Base-by-base conservation (phyloP, 2,329 filamentous ascomycete species). In the Herpotrichia juniperi region DNA sequence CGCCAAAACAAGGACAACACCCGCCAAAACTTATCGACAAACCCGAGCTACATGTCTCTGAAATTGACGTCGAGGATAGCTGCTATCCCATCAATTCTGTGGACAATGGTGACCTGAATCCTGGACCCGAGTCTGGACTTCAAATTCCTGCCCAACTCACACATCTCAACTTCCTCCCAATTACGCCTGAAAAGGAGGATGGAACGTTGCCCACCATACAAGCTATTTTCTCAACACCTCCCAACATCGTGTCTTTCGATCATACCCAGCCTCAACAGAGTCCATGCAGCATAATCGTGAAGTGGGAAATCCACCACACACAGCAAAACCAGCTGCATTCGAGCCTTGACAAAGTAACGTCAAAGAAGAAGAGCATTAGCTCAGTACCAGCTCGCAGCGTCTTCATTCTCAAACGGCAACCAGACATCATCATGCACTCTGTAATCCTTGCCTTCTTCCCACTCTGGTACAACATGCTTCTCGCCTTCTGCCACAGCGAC, bases 401-500 rank as follows among this genome's bases (percentile, higher is more conserved):
- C 17, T 78, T 77, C 54, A 62, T 67, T 19, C 68, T 67, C 71
- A 78, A 72, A 56, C 86, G 88, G 65, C 75, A 88, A 19, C 83
- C 89, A 1, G 86, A 93, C 44, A 79, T 90, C 7, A 73, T 84
- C 14, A 78, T 89, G 26, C 84, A 89, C 59, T 92, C 91, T 68
- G 81, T 89, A 21, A 78, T 93, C 1, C 74, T 96, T 32, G 83
- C 84, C 0, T 78, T 94, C 25, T 83, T 88, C 42, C 78, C 85
- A 2, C 79, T 89, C 16, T 88, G 89, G 61, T 85, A 88, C 53
- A 88, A 89, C 43, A 91, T 86, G 52, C 80, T 89, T 1, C 58
- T 96, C 2, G 86, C 88, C 25, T 79, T 96, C 52, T 82, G 83
- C 22, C 90, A 90, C 62, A 89, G 89, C 55, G 92, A 96, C 68